A percentile compares a stretch with the other conserved stretches of the same genome.
Evolutionary conservation across 2,329 filamentous ascomycete genomes (phyloP).

Genomic region (Colletotrichum godetiae): DNA sequence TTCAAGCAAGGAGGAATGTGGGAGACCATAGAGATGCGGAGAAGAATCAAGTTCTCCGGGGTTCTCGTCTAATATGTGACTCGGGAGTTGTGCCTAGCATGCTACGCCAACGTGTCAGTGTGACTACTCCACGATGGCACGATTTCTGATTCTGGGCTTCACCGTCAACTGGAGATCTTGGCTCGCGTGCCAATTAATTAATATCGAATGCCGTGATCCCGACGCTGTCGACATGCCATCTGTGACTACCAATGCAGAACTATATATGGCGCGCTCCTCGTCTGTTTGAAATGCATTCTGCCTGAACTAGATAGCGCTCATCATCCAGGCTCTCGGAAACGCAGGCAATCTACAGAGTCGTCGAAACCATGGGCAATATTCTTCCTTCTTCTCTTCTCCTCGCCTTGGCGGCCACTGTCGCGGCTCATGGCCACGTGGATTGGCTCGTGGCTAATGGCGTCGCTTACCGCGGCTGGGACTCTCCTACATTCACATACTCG

Average conservation of each 20-base stretch:
- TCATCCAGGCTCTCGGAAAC: slow-evolving; percentile 10
- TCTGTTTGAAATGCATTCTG: slow-evolving; percentile 8
- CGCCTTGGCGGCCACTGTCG: slow-evolving; percentile 38
- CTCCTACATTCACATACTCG: slow-evolving; percentile 46
- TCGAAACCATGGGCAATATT: slow-evolving; percentile 19
- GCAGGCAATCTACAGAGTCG: background rate
- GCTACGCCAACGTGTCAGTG: background rate
- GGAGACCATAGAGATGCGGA: background rate
- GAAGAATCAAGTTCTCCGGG: background rate
- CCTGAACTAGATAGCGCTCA: slow-evolving; percentile 23
- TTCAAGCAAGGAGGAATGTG: background rate
- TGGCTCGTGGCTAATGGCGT: slow-evolving; percentile 43
- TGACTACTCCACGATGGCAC: background rate
- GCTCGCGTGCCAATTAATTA: background rate
- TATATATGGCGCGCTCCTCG: slow-evolving; percentile 28
- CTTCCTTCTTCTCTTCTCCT: slow-evolving; percentile 34
- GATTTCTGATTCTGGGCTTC: background rate
- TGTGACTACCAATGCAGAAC: background rate
- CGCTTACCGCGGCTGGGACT: slow-evolving; percentile 54
- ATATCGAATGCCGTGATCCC: slow-evolving; percentile 3
- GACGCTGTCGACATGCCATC: background rate
- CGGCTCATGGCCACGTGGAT: slow-evolving; percentile 47
- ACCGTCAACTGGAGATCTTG: background rate
- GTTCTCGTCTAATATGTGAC: background rate
- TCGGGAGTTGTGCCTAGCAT: background rate